Conservation (phyloP, 768 basidiomycete genomes). For the Podaxis sp. region DNA sequence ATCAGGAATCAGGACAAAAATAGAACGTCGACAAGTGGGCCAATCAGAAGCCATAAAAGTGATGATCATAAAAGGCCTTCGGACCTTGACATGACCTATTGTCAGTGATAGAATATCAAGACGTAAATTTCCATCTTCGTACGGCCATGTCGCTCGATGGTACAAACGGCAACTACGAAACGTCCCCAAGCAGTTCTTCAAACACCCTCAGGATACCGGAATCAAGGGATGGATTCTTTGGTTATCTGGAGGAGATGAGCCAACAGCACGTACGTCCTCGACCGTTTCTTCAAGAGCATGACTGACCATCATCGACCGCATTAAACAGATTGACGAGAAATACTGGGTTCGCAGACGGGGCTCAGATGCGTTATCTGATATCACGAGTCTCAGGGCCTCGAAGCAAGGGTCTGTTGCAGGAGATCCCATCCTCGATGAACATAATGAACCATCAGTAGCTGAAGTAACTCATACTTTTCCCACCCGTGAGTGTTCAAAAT, state of each 20-base stretch:
- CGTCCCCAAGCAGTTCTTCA: constrained; percentile 11
- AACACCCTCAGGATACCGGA: constrained; percentile 42
- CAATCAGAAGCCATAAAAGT: not conserved
- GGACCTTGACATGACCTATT: not conserved
- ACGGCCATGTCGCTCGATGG: constrained; percentile 5
- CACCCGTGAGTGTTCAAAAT: constrained; percentile 25
- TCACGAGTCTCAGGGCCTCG: constrained; percentile 34
- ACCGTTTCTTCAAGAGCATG: not conserved
- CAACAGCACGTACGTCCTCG: constrained; percentile 62
- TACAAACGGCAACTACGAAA: not conserved
- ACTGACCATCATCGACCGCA: constrained; percentile 5
- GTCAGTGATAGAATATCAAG: not conserved
- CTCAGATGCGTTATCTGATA: constrained; percentile 53
- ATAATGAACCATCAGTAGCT: constrained; percentile 32
- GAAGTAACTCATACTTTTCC: constrained; percentile 26
- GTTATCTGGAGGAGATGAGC: constrained; percentile 76
- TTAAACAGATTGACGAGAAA: constrained; percentile 70
- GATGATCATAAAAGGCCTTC: not conserved
- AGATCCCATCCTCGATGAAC: constrained; percentile 30
- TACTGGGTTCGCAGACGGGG: constrained; percentile 62
- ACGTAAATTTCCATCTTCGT: not conserved
- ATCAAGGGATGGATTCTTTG: constrained; percentile 73
- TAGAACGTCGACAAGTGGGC: not conserved
- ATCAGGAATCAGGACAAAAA: not conserved
- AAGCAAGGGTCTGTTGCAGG: constrained; percentile 22